Evolutionary conservation across 208 protist genomes (phyloP).

Genomic region (Balamuthia mandrillaris): DNA sequence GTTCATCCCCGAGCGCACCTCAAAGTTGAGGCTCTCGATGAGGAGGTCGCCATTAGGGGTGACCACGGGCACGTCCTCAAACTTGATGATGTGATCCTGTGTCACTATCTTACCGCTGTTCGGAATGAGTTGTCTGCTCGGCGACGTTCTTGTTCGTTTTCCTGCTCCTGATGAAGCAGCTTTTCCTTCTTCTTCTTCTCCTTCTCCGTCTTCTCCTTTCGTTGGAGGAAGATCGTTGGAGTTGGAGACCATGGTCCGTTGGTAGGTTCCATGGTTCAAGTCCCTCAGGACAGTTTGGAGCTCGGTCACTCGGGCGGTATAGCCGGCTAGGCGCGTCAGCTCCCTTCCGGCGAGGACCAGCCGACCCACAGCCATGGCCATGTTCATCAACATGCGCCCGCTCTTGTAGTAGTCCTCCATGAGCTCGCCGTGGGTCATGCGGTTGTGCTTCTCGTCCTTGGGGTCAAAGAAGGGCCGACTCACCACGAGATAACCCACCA

Average conservation of each 20-base stretch:
- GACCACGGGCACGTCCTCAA: conserved; percentile 60
- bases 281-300: conserved; percentile 55
- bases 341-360: conserved; percentile 65
- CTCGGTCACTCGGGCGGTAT: conserved; percentile 64
- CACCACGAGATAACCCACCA: conserved; percentile 62
- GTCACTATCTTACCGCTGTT: conserved; percentile 31
- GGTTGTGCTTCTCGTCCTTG: neutral
- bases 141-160: too few relatives aligned
- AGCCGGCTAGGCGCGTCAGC: conserved; percentile 52
- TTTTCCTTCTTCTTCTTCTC: too few relatives aligned
- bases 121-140: conserved; percentile 12
- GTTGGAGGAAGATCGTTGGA: too few relatives aligned
- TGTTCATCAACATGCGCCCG: conserved; percentile 63
- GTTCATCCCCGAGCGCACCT: conserved; percentile 29
- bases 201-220: too few relatives aligned
- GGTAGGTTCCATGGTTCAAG: conserved; percentile 49
- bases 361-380: conserved; percentile 62
- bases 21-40: conserved; percentile 26
- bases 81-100: conserved; percentile 46
- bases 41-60: conserved; percentile 56
- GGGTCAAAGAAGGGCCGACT: conserved; percentile 59
- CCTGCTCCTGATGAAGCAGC: too few relatives aligned
- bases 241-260: too few relatives aligned
- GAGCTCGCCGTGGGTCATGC: conserved; percentile 35
- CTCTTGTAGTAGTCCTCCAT: conserved; percentile 59